These are phyloP conservation scores for Coniochaeta sp. DNA, from an alignment of 2,329 filamentous ascomycete genomes.

Conservation along the genomic window DNA sequence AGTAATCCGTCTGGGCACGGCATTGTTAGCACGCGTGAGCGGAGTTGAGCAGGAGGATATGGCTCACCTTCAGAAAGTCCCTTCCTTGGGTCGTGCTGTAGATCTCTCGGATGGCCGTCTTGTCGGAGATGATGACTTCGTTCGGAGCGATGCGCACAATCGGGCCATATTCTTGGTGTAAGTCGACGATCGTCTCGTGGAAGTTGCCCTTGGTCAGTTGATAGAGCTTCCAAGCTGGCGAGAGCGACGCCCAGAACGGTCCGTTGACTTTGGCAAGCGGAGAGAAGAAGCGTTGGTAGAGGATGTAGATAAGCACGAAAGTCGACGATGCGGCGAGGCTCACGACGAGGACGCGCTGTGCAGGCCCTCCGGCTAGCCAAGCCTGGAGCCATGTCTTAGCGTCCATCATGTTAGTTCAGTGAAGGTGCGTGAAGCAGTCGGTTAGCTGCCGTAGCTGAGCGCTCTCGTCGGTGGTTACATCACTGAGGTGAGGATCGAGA, in stretches of 20 bases:
- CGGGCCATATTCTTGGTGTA: constrained; percentile 4
- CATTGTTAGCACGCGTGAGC: not conserved
- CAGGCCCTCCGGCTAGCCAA: not conserved
- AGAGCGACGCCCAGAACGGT: constrained; percentile 5
- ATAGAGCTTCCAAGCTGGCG: constrained; percentile 3
- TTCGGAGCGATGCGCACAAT: constrained; percentile 6
- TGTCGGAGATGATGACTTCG: constrained; percentile 6
- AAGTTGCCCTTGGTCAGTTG: not conserved
- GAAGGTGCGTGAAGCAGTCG: not conserved
- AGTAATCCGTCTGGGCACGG: constrained; percentile 2
- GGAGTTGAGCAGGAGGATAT: not conserved
- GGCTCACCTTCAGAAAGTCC: constrained; percentile 6
- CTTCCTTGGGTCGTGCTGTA: constrained; percentile 6
- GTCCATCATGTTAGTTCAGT: not conserved
- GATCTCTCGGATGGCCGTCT: constrained; percentile 4
- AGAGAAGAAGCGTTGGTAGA: constrained; percentile 5
- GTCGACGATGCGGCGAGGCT: not conserved
- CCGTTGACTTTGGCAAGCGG: constrained; percentile 5
- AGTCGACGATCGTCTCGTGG: constrained; percentile 5
- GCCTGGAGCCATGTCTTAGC: not conserved
- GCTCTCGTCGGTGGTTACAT: not conserved
- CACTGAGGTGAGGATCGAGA: not conserved
- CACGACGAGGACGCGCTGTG: not conserved
- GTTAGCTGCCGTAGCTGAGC: not conserved
- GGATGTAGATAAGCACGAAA: not conserved